Evolutionary conservation across 768 basidiomycete genomes (phyloP), one percentile per base, ranked within the genome.

Genomic region (Tricholoma furcatifolium): DNA sequence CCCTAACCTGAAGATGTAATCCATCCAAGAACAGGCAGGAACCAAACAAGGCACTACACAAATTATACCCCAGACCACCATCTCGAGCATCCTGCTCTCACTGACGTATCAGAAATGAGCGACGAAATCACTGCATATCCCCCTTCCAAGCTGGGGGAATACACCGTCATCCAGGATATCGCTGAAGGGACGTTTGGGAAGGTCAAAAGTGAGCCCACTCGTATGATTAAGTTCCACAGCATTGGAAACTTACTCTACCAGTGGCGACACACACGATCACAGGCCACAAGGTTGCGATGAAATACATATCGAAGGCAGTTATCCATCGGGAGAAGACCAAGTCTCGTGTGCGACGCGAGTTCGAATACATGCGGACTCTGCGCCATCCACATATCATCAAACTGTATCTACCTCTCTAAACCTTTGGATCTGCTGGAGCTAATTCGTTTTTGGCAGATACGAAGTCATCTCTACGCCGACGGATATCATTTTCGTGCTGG

Each of bases 121-220:
- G 70, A 72, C 32, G 60, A 61, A 50, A 57, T 64, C 21, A 53
- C 57, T 47, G 57, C 68, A 32, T 82, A 75, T 62, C 73, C 87
- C 11, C 75, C 86, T 9, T 83, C 85, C 14, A 87, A 87, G 74
- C 84, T 97, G 30, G 94, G 96, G 41, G 90, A 95, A 74, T 98
- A 98, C 71, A 88, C 82, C 38, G 84, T 98, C 53, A 81, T 87
- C 50, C 72, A 83, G 52, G 93, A 95, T 59, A 88, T 98, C 54
- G 96, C 95, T 17, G 93, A 95, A 59, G 97, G 97, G 3, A 96
- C 93, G 10, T 99, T 98, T 74, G 97, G 96, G 50, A 98, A 97
- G 73, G 97, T 99, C 67, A 98, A 98, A 80, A 91, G 96, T 97
- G 70, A 69, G 93, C 12, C 15, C 30, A 44, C 18, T 43, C 24